Conservation (phyloP, 1,284 basidiomycete species). For the Apiotrichum sp. region DNA sequence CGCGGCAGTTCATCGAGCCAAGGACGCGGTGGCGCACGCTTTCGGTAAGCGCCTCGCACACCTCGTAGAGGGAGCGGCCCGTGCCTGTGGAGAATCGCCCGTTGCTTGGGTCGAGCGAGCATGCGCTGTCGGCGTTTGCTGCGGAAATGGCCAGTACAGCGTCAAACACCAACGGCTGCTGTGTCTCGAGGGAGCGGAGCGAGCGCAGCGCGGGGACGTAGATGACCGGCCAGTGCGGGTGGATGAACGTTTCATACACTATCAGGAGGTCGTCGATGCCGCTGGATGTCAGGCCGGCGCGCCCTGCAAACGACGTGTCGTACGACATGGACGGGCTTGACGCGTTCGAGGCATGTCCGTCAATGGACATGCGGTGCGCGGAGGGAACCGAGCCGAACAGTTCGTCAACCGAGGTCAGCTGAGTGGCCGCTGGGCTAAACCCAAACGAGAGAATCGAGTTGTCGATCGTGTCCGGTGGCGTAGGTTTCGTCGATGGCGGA, state of each 20-base stretch:
- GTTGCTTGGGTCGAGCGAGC: not conserved
- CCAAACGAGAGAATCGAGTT: not conserved
- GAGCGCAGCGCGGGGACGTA: slow-evolving; percentile 11
- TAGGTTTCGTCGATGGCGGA: not conserved
- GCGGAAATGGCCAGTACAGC: slow-evolving; percentile 16
- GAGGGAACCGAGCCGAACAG: not conserved
- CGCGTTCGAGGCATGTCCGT: too few species aligned
- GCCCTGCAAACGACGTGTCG: slow-evolving; percentile 1
- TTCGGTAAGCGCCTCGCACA: slow-evolving; percentile 12
- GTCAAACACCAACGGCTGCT: slow-evolving; percentile 15
- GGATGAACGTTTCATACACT: slow-evolving; percentile 18
- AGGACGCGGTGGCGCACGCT: slow-evolving; percentile 13
- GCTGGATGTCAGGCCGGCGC: slow-evolving; percentile 8
- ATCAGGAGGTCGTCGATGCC: slow-evolving; percentile 15
- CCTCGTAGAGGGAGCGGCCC: slow-evolving; percentile 3
- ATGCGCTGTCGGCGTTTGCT: slow-evolving; percentile 1
- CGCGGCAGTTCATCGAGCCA: slow-evolving; percentile 1
- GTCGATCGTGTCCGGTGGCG: not conserved
- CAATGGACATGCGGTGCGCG: too few species aligned
- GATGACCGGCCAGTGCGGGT: slow-evolving; percentile 18
- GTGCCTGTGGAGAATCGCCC: not conserved
- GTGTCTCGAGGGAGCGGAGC: slow-evolving; percentile 10
- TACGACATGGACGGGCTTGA: too few species aligned
- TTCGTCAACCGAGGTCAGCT: too few species aligned
- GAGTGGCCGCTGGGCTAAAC: not conserved